These are phyloP conservation scores for Stachybotrys echinatus DNA, from an alignment of 2,329 filamentous ascomycete species.

Conservation along the genomic window DNA sequence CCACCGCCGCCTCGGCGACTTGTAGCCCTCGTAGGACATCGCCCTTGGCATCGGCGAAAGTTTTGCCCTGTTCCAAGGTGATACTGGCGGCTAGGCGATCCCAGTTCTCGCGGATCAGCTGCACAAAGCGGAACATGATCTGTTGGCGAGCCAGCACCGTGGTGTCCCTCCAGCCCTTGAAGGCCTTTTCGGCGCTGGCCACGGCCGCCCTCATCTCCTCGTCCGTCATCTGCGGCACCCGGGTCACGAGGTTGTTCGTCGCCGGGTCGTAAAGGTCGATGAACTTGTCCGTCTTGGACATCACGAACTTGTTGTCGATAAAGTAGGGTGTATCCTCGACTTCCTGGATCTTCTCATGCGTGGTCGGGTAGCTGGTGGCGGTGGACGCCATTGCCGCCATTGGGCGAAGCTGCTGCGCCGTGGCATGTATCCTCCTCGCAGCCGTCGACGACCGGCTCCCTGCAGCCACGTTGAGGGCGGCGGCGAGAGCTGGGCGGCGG, in stretches of 20 bases:
- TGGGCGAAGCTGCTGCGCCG: slow-evolving; percentile 48
- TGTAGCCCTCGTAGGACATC: slow-evolving; percentile 79
- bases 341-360: slow-evolving; percentile 63
- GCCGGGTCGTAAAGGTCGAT: slow-evolving; percentile 79
- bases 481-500: slow-evolving; percentile 17
- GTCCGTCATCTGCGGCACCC: slow-evolving; percentile 76
- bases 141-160: slow-evolving; percentile 71
- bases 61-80: slow-evolving; percentile 85
- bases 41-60: slow-evolving; percentile 74
- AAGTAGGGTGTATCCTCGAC: slow-evolving; percentile 75
- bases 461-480: slow-evolving; percentile 28
- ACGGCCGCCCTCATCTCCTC: slow-evolving; percentile 71
- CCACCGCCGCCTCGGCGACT: slow-evolving; percentile 78
- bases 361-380: slow-evolving; percentile 59
- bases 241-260: slow-evolving; percentile 79
- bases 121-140: slow-evolving; percentile 83
- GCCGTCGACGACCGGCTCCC: slow-evolving; percentile 30
- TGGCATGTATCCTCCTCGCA: slow-evolving; percentile 51
- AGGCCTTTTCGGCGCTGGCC: slow-evolving; percentile 70
- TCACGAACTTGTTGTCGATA: slow-evolving; percentile 71
- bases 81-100: slow-evolving; percentile 80
- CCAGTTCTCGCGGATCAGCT: slow-evolving; percentile 78
- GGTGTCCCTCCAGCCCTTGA: slow-evolving; percentile 66
- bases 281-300: slow-evolving; percentile 63
- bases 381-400: slow-evolving; percentile 48